phyloP scores from a whole-genome alignment of 2,329 filamentous ascomycete species.

The Hypomyces perniciosus region DNA sequence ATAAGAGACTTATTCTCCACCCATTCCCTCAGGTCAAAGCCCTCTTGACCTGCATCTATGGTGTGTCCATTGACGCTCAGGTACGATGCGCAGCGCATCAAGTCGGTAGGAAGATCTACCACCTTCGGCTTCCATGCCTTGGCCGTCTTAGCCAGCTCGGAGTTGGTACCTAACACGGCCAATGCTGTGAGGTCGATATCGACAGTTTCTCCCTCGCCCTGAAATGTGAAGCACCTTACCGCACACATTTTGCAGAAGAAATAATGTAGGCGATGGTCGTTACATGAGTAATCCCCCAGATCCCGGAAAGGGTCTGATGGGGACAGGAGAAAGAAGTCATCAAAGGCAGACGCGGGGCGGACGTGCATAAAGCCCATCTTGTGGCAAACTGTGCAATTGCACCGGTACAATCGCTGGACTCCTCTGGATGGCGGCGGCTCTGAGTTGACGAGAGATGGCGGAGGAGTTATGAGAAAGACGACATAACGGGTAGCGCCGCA shows the following conservation, averaged over 20 bases:
- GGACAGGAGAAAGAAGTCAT: conserved; percentile 42
- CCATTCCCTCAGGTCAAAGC: conserved; percentile 32
- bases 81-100: conserved; percentile 21
- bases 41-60: conserved; percentile 32
- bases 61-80: conserved; percentile 33
- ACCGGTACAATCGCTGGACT: conserved; percentile 28
- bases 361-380: conserved; percentile 43
- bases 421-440: conserved; percentile 14
- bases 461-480: conserved; percentile 36
- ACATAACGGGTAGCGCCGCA: conserved; percentile 40
- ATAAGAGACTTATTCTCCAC: conserved; percentile 28
- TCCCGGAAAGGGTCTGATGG: conserved; percentile 32
- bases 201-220: conserved; percentile 27
- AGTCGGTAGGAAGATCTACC: conserved; percentile 13
- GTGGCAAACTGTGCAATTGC: conserved; percentile 45
- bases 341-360: conserved; percentile 26
- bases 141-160: conserved; percentile 3
- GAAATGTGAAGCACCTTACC: conserved; percentile 36
- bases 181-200: conserved; percentile 18
- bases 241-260: conserved; percentile 44
- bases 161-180: conserved; percentile 5
- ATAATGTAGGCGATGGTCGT: conserved; percentile 29
- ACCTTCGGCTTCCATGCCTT: conserved; percentile 27
- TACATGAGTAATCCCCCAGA: conserved; percentile 36
- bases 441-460: conserved; percentile 12